Evolutionary conservation across 352 stramenopile genomes (phyloP).

Genomic region (Phytophthora pinifolia): DNA sequence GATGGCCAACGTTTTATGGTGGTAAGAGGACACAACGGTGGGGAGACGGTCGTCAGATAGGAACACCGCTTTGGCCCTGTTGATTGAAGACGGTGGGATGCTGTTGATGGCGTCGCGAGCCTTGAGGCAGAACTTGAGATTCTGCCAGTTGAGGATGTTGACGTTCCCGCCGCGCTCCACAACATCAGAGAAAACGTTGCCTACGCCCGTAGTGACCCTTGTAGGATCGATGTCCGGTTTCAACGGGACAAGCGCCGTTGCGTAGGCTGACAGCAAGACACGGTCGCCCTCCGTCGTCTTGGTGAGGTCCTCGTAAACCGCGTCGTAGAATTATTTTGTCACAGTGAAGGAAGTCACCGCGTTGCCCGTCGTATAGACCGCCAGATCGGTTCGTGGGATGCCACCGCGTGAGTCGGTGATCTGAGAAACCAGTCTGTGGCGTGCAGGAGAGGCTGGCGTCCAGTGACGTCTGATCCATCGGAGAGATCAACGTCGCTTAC

Average conservation of each 20-base stretch:
- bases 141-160: slow-evolving; percentile 56
- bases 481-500: neutral
- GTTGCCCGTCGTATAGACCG: slow-evolving; percentile 39
- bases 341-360: slow-evolving; percentile 40
- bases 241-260: slow-evolving; percentile 43
- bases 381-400: slow-evolving; percentile 36
- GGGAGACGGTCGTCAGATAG: slow-evolving; percentile 60
- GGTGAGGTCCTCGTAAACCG: slow-evolving; percentile 43
- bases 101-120: slow-evolving; percentile 47
- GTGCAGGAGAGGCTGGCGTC: slow-evolving; percentile 43
- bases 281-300: slow-evolving; percentile 24
- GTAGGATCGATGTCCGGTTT: slow-evolving; percentile 31
- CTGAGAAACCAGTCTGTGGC: slow-evolving; percentile 59
- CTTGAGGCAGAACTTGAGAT: slow-evolving; percentile 45
- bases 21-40: slow-evolving; percentile 36
- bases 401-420: slow-evolving; percentile 46
- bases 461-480: slow-evolving; percentile 29
- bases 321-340: slow-evolving; percentile 49
- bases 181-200: slow-evolving; percentile 33
- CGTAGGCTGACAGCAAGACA: slow-evolving; percentile 49
- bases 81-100: slow-evolving; percentile 17
- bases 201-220: slow-evolving; percentile 31
- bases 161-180: slow-evolving; percentile 42
- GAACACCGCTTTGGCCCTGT: slow-evolving; percentile 27
- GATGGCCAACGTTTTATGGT: slow-evolving; percentile 56